Evolutionary conservation across 768 basidiomycete species (phyloP), one percentile per base, ranked within the genome.

Genomic region (Polyporus arcularius): DNA sequence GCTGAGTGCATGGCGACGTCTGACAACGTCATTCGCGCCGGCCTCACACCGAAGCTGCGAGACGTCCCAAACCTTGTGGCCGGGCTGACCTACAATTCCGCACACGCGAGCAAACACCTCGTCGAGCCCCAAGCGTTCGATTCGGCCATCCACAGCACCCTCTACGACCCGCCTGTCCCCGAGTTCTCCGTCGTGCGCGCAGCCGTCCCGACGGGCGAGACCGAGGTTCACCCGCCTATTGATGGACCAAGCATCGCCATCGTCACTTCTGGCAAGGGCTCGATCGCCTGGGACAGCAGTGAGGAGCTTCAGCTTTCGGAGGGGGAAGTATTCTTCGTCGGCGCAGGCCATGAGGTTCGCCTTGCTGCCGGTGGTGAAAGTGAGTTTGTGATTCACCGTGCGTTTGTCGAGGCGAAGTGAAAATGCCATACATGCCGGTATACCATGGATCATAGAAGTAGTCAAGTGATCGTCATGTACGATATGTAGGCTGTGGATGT

Each of bases 21-120:
- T 0, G 97, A 99, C 78, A 98, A 98, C 73, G 97, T 99, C 73
- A 96, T 99, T 65, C 92, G 97, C 35, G 97, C 97, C 7, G 97
- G 97, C 14, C 86, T 99, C 42, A 99, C 97, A 0, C 96, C 97
- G 2, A 99, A 99, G 75, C 82, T 93, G 35, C 88, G 97, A 55
- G 97, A 99, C 72, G 87, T 99, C 39, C 86, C 88, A 10, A 98
- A 96, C 64, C 86, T 99, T 45, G 81, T 97, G 60, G 79, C 84
- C 4, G 89, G 90, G 64, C 82, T 98, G 60, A 98, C 95, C 9
- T 99, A 98, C 73, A 80, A 76, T 50, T 82, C 93, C 10, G 85
- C 87, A 1, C 80, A 83, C 14, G 83, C 89, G 12, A 75, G 81
- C 8, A 83, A 84, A 51, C 94, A 97, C 70, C 73, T 87, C 60